Evolutionary conservation across 768 basidiomycete species (phyloP), one percentile per base, ranked within the genome.

Genomic region (Roridomyces roridus): DNA sequence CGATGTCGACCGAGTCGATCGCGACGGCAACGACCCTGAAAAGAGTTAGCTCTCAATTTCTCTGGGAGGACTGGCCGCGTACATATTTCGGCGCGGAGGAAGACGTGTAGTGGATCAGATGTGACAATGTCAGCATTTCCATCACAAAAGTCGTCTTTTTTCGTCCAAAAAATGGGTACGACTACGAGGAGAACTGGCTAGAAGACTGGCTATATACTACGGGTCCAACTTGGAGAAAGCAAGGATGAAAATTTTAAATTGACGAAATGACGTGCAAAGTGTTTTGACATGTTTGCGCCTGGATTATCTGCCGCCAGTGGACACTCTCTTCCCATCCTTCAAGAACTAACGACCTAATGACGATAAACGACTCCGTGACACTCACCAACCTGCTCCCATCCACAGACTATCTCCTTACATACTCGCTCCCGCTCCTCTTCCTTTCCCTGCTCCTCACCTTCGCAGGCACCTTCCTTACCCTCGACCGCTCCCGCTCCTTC

Each of bases 401-500:
- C 9, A 74, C 79, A 20, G 67, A 82, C 5, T 84, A 82, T 65
- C 68, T 77, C 23, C 77, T 89, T 26, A 79, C 80, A 36, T 89
- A 88, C 66, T 65, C 81, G 28, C 64, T 89, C 24, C 87, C 87
- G 46, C 74, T 91, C n/a, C 74, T 90, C 28, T 67, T 84, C 4
- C 55, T 85, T 6, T 88, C 87, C 10, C 46, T 86, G 36, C 57
- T 84, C 21, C 73, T 87, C 34, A 82, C 81, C 7, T 86, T 88
- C 65, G 75, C 85, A n/a, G 87, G 88, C n/a, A 79, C 86, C 3
- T 89, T 91, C 68, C 74, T 89, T 20, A 88, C 82, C 17, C 79
- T 91, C 45, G 87, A 89, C 66, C 85, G 89, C 36, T 84, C 87
- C 20, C 80, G 85, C 35, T 79, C 83, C 7, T 88, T 91, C 63